Evolutionary conservation across 306 rosid species (phyloP).

Genomic region (Arachis hypogaea): DNA sequence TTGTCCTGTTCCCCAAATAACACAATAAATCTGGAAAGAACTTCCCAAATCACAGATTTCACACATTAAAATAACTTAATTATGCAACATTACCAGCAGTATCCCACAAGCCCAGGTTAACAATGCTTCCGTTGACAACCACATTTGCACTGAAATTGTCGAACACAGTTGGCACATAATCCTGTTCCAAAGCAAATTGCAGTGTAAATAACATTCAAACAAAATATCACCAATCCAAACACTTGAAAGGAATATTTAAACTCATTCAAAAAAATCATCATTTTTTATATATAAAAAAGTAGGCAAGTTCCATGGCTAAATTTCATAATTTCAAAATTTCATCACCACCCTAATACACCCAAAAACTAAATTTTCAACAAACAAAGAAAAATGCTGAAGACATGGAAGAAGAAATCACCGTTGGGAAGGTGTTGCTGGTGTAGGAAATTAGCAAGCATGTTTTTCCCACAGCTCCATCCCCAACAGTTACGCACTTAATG

Average conservation of each 20-base stretch:
- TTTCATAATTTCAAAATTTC: not conserved
- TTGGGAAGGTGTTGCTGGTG: slow-evolving; percentile 99
- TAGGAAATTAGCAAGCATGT: slow-evolving; percentile 97
- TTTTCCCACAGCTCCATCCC: slow-evolving; percentile 99
- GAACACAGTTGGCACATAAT: slow-evolving; percentile 93
- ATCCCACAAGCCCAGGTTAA: slow-evolving; percentile 98
- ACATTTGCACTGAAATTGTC: slow-evolving; percentile 99
- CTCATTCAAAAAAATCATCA: not conserved
- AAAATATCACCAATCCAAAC: not conserved
- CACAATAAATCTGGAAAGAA: slow-evolving; percentile 47
- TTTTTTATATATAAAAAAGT: not conserved
- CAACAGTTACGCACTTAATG: slow-evolving; percentile 97
- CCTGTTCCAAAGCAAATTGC: slow-evolving; percentile 62
- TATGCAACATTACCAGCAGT: slow-evolving; percentile 82
- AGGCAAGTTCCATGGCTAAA: slow-evolving; percentile 1
- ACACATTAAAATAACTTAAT: slow-evolving; percentile 22
- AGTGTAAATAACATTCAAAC: not conserved
- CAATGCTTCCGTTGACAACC: slow-evolving; percentile 95
- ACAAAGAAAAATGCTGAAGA: not conserved
- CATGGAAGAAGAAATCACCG: slow-evolving; percentile 50
- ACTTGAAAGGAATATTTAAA: not conserved
- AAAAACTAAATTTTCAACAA: not conserved
- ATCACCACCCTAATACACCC: not conserved
- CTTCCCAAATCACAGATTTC: not conserved
- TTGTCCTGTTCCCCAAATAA: slow-evolving; percentile 59